Conservation (phyloP, 2,329 filamentous ascomycete genomes). For the Penicillium sp. region DNA sequence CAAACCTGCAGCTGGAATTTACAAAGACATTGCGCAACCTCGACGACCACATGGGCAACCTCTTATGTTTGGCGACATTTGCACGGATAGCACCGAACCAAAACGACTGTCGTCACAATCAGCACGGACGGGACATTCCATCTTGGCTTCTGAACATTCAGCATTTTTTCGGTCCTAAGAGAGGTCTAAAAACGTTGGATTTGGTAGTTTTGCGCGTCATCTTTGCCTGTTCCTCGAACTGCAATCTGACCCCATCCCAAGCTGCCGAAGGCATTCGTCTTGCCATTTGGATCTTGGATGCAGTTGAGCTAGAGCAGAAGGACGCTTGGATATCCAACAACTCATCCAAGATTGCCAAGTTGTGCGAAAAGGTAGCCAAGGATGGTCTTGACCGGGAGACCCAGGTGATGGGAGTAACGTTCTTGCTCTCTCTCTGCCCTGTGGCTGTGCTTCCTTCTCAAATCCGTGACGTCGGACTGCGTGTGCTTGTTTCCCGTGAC, state of each 20-base stretch:
- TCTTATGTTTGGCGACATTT: conserved; percentile 42
- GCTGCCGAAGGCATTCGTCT: conserved; percentile 35
- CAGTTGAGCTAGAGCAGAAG: conserved; percentile 32
- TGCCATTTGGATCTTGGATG: conserved; percentile 34
- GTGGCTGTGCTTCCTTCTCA: conserved; percentile 23
- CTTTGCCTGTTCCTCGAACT: conserved; percentile 39
- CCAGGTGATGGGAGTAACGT: conserved; percentile 33
- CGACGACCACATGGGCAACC: conserved; percentile 38
- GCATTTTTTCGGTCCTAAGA: conserved; percentile 39
- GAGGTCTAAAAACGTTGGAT: conserved; percentile 40
- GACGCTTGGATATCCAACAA: conserved; percentile 34
- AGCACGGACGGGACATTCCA: conserved; percentile 18
- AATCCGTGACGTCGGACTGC: conserved; percentile 23
- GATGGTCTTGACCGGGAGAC: conserved; percentile 27
- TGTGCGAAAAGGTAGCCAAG: conserved; percentile 36
- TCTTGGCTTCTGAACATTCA: conserved; percentile 35
- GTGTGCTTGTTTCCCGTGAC: conserved; percentile 25
- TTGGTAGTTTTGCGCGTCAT: conserved; percentile 40
- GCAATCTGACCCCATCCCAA: conserved; percentile 24
- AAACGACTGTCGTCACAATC: conserved; percentile 1
- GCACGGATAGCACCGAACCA: conserved; percentile 30
- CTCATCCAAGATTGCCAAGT: conserved; percentile 33
- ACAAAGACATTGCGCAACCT: conserved; percentile 38
- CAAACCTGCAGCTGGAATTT: conserved; percentile 34
- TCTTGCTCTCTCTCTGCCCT: conserved; percentile 29